Percentiles rank a stretch among this genome's conserved stretches.
phyloP scores from a whole-genome alignment of 768 basidiomycete genomes.

The Clavulina sp. region DNA sequence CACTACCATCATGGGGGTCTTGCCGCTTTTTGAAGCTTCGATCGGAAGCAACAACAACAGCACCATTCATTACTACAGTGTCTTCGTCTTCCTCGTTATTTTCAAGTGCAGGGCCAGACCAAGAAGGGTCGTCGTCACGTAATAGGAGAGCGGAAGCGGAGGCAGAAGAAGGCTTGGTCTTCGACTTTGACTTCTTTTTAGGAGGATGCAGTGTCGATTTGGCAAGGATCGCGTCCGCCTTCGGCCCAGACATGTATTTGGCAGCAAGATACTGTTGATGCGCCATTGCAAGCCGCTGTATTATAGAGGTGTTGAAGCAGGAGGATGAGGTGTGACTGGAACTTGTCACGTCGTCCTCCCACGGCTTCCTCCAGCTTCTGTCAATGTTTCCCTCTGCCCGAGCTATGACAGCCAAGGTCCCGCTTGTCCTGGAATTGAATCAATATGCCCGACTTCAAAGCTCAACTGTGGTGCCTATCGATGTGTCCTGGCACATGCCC shows the following conservation, averaged over 20 bases:
- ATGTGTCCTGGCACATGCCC: slow-evolving; percentile 92
- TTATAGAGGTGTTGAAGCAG: too few species aligned
- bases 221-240: slow-evolving; percentile 86
- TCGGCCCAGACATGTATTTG: slow-evolving; percentile 93
- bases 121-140: slow-evolving; percentile 50
- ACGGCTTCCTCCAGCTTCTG: too few species aligned
- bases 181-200: slow-evolving; percentile 53
- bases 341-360: too few species aligned
- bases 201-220: slow-evolving; percentile 22
- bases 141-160: slow-evolving; percentile 14
- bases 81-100: slow-evolving; percentile 37
- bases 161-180: slow-evolving; percentile 34
- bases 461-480: slow-evolving; percentile 24
- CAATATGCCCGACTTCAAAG: neutral
- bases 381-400: too few species aligned
- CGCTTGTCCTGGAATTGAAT: neutral
- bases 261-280: slow-evolving; percentile 76
- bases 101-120: slow-evolving; percentile 43
- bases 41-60: slow-evolving; percentile 38
- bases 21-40: slow-evolving; percentile 66
- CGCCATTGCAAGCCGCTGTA: too few species aligned
- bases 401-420: neutral
- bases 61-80: slow-evolving; percentile 23
- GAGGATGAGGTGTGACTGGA: too few species aligned
- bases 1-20: slow-evolving; percentile 27